A percentile compares a stretch with the other conserved stretches of the same genome.
These are phyloP conservation scores for Daedaleopsis sinensis DNA, from an alignment of 768 basidiomycete genomes.

Conservation along the genomic window DNA sequence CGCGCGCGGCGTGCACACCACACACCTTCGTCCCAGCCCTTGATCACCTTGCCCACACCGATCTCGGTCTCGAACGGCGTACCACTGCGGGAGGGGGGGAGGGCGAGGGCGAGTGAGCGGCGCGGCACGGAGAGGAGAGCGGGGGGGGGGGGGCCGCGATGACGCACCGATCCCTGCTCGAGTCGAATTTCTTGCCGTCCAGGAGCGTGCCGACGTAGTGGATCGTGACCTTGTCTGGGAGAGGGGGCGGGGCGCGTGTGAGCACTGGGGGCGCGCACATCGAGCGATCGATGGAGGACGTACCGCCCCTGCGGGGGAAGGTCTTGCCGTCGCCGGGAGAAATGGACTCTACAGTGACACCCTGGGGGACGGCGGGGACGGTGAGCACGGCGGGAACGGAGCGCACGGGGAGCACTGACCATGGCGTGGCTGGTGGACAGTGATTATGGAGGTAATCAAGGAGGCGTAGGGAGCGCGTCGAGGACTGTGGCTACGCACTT, in stretches of 20 bases:
- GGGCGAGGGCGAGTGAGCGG: not conserved
- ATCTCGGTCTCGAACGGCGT: constrained; percentile 70
- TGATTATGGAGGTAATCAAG: constrained; percentile 26
- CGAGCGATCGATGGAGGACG: constrained; percentile 33
- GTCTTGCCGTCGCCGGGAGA: constrained; percentile 60
- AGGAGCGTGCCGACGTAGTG: constrained; percentile 78
- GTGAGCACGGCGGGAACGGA: constrained; percentile 26
- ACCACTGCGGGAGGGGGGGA: constrained; percentile 40
- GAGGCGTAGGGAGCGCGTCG: constrained; percentile 35
- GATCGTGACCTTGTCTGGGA: constrained; percentile 66
- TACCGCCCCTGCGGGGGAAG: constrained; percentile 75
- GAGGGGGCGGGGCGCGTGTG: constrained; percentile 18
- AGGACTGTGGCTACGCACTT: constrained; percentile 40
- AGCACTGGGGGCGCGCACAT: constrained; percentile 4
- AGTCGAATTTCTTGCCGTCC: constrained; percentile 73
- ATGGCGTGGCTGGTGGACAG: constrained; percentile 20
- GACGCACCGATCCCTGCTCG: constrained; percentile 71
- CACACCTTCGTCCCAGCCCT: constrained; percentile 89
- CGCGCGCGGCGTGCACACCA: constrained; percentile 8
- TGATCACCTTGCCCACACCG: constrained; percentile 83
- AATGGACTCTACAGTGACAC: constrained; percentile 66
- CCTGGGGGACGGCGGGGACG: constrained; percentile 42
- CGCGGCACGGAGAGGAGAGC: not conserved
- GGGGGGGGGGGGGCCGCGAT: constrained; percentile 2
- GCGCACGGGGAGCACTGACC: constrained; percentile 32